Evolutionary conservation across 2,329 filamentous ascomycete genomes (phyloP), one percentile per base, ranked within the genome.

Genomic region (Penicillium sp.): DNA sequence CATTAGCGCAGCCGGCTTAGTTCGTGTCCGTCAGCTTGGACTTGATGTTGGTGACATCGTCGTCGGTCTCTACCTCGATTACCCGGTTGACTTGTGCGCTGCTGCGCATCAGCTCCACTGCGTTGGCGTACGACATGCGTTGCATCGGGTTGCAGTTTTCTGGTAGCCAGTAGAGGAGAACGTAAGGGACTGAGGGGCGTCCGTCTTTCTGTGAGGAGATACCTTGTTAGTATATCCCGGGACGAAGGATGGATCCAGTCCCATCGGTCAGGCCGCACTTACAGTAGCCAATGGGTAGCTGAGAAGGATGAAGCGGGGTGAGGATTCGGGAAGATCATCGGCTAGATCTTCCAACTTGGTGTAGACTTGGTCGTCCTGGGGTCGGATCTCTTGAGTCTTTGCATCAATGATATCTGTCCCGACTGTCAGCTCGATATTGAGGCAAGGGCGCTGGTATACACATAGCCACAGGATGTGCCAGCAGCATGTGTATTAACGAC

Each of bases 31-130:
- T 57, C 60, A 87, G 70, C 72, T 82, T 86, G 57, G 80, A 75
- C 49, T 91, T 88, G 55, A 97, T 83, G n/a, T 86, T 84, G 57
- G 88, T 83, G 60, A 97, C 67, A 46, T 96, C 92, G 46, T 95
- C 89, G 3, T 81, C 80, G 16, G 81, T 84, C 60, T 88, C 83
- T 41, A 97, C 83, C 70, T 97, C 92, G 54, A 99, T 81, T 22
- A 97, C 86, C 59, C 82, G 83, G 46, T 87, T 86, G n/a, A 90
- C 91, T 74, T 96, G 90, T 51, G 88, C 88, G 46, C 89, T 95
- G 66, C 89, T 95, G 57, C 91, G 83, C 86, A 97, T 90, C 69
- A 97, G 73, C 75, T 99, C 93, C 73, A 96, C 95, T 36, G 93
- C 93, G 33, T 91, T 88, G 27, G 93, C 93, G 69, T 97, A 99